Evolutionary conservation across 768 basidiomycete genomes (phyloP).

Genomic region (Panellus pusillus): DNA sequence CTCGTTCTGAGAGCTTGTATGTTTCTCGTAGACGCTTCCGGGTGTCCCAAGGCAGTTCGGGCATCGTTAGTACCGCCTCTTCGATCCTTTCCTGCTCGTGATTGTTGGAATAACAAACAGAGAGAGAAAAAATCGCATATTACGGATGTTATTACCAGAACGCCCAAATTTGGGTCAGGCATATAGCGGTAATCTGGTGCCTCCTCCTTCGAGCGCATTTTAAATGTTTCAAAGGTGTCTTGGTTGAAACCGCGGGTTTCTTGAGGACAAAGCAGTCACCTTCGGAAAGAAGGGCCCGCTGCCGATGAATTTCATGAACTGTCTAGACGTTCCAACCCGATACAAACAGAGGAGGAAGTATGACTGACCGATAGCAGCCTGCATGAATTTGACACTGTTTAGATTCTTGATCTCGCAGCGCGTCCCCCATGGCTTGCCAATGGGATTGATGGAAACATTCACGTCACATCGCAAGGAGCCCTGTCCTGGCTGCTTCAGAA

Average conservation of each 20-base stretch:
- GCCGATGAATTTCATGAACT: conserved; percentile 85
- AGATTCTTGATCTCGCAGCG: conserved; percentile 97
- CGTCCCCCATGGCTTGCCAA: conserved; percentile 65
- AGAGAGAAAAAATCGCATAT: conserved; percentile 15
- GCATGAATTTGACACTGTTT: conserved; percentile 85
- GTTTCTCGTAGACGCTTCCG: conserved; percentile 52
- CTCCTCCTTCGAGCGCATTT: conserved; percentile 86
- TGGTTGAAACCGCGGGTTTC: conserved; percentile 94
- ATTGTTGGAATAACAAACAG: background rate
- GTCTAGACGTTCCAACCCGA: background rate
- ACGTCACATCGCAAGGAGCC: conserved; percentile 95
- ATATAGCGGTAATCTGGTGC: conserved; percentile 97
- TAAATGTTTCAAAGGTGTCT: conserved; percentile 75
- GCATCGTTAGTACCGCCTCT: conserved; percentile 52
- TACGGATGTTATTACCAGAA: conserved; percentile 59
- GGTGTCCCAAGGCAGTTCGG: conserved; percentile 73
- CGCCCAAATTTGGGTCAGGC: conserved; percentile 93
- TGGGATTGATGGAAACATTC: conserved; percentile 85
- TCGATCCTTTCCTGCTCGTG: conserved; percentile 61
- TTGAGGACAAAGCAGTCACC: conserved; percentile 55
- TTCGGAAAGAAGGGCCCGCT: conserved; percentile 55
- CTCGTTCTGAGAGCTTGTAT: conserved; percentile 55
- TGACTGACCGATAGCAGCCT: conserved; percentile 76
- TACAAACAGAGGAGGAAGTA: background rate
- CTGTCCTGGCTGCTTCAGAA: conserved; percentile 37